Conservation (phyloP, 768 basidiomycete species). For the Tylopilus cervinicoccineus region DNA sequence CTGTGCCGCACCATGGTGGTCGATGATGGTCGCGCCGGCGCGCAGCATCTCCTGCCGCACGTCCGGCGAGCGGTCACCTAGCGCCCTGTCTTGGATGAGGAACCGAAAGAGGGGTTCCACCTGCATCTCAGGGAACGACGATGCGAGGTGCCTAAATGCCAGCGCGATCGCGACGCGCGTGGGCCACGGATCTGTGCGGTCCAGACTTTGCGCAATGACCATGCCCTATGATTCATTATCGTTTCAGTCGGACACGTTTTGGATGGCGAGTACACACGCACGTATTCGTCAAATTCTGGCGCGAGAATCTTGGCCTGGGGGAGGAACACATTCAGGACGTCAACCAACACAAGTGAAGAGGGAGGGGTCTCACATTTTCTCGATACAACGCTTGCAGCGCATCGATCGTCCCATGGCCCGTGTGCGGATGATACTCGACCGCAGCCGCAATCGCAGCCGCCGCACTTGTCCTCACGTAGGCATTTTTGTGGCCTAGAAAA, state of each 20-base stretch:
- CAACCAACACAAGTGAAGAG: neutral
- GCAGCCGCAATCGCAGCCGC: slow-evolving; percentile 76
- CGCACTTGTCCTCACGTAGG: slow-evolving; percentile 71
- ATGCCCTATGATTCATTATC: slow-evolving; percentile 73
- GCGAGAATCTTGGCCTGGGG: slow-evolving; percentile 75
- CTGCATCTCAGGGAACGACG: slow-evolving; percentile 55
- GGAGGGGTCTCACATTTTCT: slow-evolving; percentile 56
- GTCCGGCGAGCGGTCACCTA: slow-evolving; percentile 79
- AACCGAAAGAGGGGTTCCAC: slow-evolving; percentile 78
- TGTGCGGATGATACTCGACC: slow-evolving; percentile 66
- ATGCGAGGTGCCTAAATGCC: slow-evolving; percentile 64
- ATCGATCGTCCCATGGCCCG: slow-evolving; percentile 41
- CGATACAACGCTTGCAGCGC: slow-evolving; percentile 71
- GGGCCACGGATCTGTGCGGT: slow-evolving; percentile 86
- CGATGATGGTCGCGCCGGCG: slow-evolving; percentile 79
- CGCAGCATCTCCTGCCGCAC: slow-evolving; percentile 87
- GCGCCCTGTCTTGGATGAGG: slow-evolving; percentile 77
- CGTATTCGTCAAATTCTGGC: slow-evolving; percentile 93
- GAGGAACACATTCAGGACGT: neutral
- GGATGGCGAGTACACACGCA: slow-evolving; percentile 33
- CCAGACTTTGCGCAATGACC: slow-evolving; percentile 84
- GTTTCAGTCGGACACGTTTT: neutral
- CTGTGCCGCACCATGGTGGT: slow-evolving; percentile 69
- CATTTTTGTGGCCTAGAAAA: slow-evolving; percentile 65
- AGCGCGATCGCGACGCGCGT: slow-evolving; percentile 70